Base-by-base conservation (phyloP, 2,329 filamentous ascomycete genomes). In the Coniosporium tulheliwenetii region DNA sequence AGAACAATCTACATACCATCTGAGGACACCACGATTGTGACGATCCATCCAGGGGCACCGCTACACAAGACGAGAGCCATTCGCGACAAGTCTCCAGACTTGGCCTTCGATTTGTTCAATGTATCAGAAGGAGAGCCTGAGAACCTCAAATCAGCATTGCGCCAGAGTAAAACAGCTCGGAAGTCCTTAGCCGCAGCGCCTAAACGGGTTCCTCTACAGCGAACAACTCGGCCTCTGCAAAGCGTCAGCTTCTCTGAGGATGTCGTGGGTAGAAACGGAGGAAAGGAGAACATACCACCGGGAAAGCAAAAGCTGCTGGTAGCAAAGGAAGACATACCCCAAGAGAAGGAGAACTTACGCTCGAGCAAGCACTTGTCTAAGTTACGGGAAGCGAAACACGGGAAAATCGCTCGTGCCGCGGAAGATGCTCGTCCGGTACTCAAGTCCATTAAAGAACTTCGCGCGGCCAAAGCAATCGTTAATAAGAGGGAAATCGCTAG, bases 271-370 rank as follows among this genome's bases (percentile, higher is more conserved):
- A 64, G 64, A 38, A 70, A 71, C 30, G 66, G 65, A 4, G 75
- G 75, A 5, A 80, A 80, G 48, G 75, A 79, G 52, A 80, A 79
- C 45, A 50, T 77, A 5, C 73, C 73, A 10, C 75, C 74, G 1
- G 66, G 66, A 3, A 40, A 46, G 48, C 19, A 26, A 26, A 26
- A 26, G 19, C 19, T 26, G 19, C 19, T 26, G 19, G 19, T 26
- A 26, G 19, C 7, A 7, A 29, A 34, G 32, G n/a, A 10, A 32
- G 41, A 45, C 9, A 38, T 13, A 33, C 32, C 32, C 13, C 10
- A 12, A 33, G 32, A 47, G 37, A 52, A 54, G 30, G 44, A 41
- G 1, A 52, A 51, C 30, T 36, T 34, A 16, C 38, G 34, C 26
- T 45, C 46, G 35, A 37, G 37, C 39, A 34, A 36, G 31, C 33